Base-by-base conservation (phyloP, 495 filamentous ascomycete genomes). In the Parathielavia hyrcaniae region DNA sequence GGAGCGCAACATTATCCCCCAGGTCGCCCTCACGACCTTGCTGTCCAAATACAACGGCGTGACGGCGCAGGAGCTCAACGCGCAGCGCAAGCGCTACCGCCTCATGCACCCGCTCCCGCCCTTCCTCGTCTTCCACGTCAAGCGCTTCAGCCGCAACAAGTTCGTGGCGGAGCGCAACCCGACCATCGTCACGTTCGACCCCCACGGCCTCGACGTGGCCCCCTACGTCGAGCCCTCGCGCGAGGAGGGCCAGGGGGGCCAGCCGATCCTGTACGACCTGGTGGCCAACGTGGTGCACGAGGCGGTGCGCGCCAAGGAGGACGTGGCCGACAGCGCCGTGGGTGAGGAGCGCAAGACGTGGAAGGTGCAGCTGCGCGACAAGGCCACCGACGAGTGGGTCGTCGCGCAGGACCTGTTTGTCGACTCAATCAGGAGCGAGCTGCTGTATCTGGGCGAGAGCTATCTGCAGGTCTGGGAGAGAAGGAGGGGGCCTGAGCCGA, bases 391-490 rank as follows among this genome's bases (percentile, higher is more conserved):
- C 22, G 88, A 95, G 70, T 99, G 93, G 93, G 81, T 90, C 26
- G 86, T 95, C 66, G 83, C 92, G 49, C 93, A 99, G 77, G 95
- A 99, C 72, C 63, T 99, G 67, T 96, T 86, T 71, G 91, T 97
- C 6, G 89, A 97, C 66, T 80, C 83, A 71, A 88, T 88, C 16
- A 84, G 89, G 65, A 86, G 79, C 59, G 92, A 97, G 77, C 80
- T 92, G 62, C 67, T 99, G 64, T 95, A 93, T 67, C 87, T 92
- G 2, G 87, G 90, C 32, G 93, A 98, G 79, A 89, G 84, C 43
- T 97, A 96, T 75, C 68, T 97, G 63, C 95, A 97, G 83, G 83
- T 98, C 53, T 98, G 93, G 93, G 93, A 98, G 79, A 80, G 87
- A 70, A 81, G 93, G 73, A 86, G 81, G 69, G 71, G 75, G 53